Percentiles rank a stretch among this genome's conserved stretches.
These are phyloP conservation scores for Neofusicoccum cordaticola DNA, from an alignment of 2,329 filamentous ascomycete species.

Conservation along the genomic window DNA sequence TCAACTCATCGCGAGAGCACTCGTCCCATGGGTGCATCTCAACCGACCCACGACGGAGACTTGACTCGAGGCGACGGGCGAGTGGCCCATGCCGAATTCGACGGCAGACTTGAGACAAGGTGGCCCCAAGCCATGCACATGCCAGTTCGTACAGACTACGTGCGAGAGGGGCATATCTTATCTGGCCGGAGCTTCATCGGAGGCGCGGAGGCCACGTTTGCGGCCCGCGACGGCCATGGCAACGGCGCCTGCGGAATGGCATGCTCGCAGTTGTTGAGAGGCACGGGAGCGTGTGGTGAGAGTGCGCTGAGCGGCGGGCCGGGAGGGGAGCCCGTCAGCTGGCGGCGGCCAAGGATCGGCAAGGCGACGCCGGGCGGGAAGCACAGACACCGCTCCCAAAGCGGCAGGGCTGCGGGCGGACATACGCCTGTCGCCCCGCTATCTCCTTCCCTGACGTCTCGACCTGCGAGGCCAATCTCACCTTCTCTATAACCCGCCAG, in stretches of 20 bases:
- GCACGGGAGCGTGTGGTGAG: not conserved
- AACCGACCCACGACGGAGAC: not conserved
- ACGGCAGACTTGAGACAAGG: not conserved
- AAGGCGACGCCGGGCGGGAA: not conserved
- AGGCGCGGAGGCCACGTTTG: no score
- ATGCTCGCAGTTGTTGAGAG: no score
- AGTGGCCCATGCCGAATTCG: not conserved
- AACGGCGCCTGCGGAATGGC: no score
- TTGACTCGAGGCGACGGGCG: not conserved
- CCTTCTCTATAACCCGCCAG: not conserved
- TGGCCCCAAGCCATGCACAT: not conserved
- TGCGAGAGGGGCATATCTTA: no score
- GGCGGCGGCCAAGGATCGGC: constrained; percentile 3
- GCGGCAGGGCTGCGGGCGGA: constrained; percentile 6
- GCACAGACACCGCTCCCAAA: not conserved
- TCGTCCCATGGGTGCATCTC: constrained; percentile 2
- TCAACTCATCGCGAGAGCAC: not conserved
- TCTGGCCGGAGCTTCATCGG: no score
- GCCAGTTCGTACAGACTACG: not conserved
- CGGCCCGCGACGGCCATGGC: no score
- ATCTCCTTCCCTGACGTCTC: constrained; percentile 10
- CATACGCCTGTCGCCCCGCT: not conserved
- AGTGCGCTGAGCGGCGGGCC: not conserved
- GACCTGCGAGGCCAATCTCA: not conserved
- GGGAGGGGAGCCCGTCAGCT: not conserved